These are phyloP conservation scores for Ceratocystis ficicola DNA, from an alignment of 2,329 filamentous ascomycete genomes.

Conservation along the genomic window DNA sequence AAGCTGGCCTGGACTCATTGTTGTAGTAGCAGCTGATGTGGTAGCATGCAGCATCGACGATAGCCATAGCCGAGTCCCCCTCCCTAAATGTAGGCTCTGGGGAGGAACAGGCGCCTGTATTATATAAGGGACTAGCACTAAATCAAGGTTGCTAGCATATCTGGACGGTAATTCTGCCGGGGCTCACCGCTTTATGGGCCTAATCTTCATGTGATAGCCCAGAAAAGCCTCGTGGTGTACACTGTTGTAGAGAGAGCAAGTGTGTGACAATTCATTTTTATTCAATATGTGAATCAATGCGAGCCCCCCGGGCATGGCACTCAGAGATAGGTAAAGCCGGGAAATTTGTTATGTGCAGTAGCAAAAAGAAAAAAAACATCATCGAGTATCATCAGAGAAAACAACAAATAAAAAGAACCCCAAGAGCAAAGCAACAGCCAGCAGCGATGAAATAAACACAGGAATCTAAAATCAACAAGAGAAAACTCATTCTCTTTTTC, in stretches of 20 bases:
- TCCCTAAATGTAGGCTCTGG: neutral
- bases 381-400: constrained; percentile 9
- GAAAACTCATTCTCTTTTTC: neutral
- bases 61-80: neutral
- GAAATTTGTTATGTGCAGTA: constrained; percentile 4
- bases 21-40: neutral
- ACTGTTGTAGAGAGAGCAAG: neutral
- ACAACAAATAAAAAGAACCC: neutral
- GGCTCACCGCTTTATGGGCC: constrained; percentile 1
- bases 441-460: neutral
- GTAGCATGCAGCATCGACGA: neutral
- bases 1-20: neutral
- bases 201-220: neutral
- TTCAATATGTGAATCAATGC: neutral
- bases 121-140: neutral
- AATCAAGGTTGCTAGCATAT: neutral
- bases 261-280: neutral
- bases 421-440: neutral
- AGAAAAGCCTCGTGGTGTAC: neutral
- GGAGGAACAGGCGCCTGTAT: neutral
- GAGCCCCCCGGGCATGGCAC: neutral
- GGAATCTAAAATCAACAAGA: neutral
- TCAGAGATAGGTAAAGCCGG: neutral
- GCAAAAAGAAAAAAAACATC: neutral
- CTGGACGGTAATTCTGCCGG: constrained; percentile 2